A percentile compares a stretch with the other conserved stretches of the same genome.
phyloP scores from a whole-genome alignment of 441 rosid genomes.

The Gossypium aridum region DNA sequence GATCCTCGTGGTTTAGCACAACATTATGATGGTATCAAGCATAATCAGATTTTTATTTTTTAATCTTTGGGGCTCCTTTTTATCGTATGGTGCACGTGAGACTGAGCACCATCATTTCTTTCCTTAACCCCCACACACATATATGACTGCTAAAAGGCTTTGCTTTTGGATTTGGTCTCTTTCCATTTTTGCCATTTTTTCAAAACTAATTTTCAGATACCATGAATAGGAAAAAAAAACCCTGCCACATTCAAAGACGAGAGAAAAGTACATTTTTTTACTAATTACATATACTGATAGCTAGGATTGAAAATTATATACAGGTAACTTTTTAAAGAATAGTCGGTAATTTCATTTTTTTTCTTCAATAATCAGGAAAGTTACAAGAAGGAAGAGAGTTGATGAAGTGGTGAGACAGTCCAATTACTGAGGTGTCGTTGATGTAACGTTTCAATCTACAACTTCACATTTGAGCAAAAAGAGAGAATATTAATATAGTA shows the following conservation, averaged over 20 bases:
- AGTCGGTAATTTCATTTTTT: no score
- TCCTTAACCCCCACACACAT: neutral
- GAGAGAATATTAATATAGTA: no score
- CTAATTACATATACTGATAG: no score
- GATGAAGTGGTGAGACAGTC: no score
- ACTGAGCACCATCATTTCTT: conserved; percentile 21
- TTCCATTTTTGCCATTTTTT: neutral
- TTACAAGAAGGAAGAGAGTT: no score
- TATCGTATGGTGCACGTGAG: conserved; percentile 31
- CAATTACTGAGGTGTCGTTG: no score
- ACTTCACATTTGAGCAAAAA: no score
- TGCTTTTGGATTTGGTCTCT: neutral
- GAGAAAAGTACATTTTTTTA: no score
- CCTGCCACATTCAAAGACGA: neutral
- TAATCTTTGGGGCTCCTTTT: neutral
- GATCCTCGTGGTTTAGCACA: conserved; percentile 17
- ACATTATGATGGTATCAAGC: conserved; percentile 28
- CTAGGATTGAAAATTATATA: no score
- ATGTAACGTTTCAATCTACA: no score
- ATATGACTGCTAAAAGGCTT: conserved; percentile 11
- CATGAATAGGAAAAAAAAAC: neutral
- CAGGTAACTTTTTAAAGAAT: no score
- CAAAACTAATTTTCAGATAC: neutral
- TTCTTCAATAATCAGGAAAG: no score
- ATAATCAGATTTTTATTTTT: conserved; percentile 14